Percentiles rank a stretch among this genome's conserved stretches.
phyloP scores from a whole-genome alignment of 176 grass and related monocot species.

The Musa acuminata region DNA sequence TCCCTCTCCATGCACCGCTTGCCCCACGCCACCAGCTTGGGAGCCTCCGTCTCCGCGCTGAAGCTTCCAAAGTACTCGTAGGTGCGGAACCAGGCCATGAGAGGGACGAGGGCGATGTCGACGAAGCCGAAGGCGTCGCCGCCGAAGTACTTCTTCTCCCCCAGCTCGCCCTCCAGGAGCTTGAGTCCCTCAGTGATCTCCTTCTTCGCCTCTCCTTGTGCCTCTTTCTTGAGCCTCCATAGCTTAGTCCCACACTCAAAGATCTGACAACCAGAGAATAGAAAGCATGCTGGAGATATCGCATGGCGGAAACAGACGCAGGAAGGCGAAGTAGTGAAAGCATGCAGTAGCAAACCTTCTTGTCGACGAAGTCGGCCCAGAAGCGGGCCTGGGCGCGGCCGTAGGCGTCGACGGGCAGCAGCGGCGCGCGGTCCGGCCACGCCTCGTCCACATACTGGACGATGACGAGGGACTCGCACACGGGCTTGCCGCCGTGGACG shows the following conservation, averaged over 20 bases:
- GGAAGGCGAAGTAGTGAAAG: not conserved
- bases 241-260: constrained; percentile 21
- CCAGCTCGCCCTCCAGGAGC: constrained; percentile 27
- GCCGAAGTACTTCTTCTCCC: constrained; percentile 29
- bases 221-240: constrained; percentile 34
- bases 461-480: constrained; percentile 58
- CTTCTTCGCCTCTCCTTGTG: constrained; percentile 3
- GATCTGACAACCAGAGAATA: constrained; percentile 7
- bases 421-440: constrained; percentile 5
- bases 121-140: constrained; percentile 27
- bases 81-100: constrained; percentile 24
- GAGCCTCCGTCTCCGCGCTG: constrained; percentile 7
- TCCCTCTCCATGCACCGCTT: constrained; percentile 24
- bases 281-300: not conserved
- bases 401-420: constrained; percentile 31
- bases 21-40: constrained; percentile 26
- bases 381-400: constrained; percentile 31
- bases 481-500: constrained; percentile 35
- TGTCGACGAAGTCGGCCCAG: constrained; percentile 51
- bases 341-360: constrained; percentile 20
- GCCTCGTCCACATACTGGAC: constrained; percentile 54
- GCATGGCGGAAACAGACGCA: too few relatives aligned
- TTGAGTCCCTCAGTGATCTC: constrained; percentile 29
- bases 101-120: constrained; percentile 30
- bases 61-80: constrained; percentile 31